Conservation (phyloP, 176 grass and related monocot species). For the Avena atlantica region DNA sequence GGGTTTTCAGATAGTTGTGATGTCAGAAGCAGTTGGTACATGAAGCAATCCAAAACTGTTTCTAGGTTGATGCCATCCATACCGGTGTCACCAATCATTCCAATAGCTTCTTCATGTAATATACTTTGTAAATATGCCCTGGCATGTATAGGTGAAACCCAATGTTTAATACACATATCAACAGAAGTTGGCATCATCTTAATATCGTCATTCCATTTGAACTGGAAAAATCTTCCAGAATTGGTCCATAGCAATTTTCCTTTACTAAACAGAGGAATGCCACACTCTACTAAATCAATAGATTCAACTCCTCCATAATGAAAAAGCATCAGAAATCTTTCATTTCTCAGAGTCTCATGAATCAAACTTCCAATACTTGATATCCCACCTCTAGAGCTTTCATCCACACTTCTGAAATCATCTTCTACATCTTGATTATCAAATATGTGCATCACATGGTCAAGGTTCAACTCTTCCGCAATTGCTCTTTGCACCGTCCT, state of each 20-base stretch:
- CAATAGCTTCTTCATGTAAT: neutral
- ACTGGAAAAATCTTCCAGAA: neutral
- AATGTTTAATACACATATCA: neutral
- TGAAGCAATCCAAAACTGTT: neutral
- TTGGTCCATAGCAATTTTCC: neutral
- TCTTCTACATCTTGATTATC: neutral
- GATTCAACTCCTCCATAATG: neutral
- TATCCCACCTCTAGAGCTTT: neutral
- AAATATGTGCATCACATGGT: neutral
- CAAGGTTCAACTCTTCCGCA: neutral
- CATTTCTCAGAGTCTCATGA: neutral
- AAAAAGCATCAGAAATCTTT: neutral
- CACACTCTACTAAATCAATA: neutral
- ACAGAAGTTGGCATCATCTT: neutral
- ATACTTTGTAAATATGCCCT: no score
- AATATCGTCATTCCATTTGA: rapidly evolving
- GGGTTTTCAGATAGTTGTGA: neutral
- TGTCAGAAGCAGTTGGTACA: neutral
- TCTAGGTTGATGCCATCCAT: no score
- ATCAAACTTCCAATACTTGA: neutral
- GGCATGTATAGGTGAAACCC: no score
- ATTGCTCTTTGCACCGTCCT: neutral
- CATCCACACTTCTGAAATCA: neutral
- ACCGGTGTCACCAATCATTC: neutral
- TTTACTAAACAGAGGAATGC: neutral